Conservation (phyloP, 108 stramenopile genomes). For the Conticribra guillardii region DNA sequence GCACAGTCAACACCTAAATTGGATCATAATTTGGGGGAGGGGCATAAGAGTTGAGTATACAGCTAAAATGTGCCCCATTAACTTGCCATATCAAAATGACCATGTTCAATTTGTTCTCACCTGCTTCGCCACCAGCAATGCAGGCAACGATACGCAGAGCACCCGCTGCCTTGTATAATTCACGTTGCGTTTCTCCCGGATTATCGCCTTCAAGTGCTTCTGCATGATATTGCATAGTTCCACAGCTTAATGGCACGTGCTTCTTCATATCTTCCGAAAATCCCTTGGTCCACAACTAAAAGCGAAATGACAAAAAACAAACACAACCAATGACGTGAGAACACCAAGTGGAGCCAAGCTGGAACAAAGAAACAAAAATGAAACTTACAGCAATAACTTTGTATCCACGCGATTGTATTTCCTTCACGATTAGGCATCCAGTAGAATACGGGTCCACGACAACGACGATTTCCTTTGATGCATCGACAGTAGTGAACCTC, state of each 20-base stretch:
- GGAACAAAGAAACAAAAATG: neutral
- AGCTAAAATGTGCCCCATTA: too few relatives aligned
- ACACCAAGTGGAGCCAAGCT: neutral
- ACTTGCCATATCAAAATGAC: too few relatives aligned
- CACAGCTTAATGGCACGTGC: conserved; percentile 70
- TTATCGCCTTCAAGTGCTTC: conserved; percentile 64
- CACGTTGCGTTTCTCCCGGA: conserved; percentile 54
- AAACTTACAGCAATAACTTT: conserved; percentile 13
- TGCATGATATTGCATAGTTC: conserved; percentile 49
- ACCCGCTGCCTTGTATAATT: conserved; percentile 63
- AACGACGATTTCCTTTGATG: conserved; percentile 82
- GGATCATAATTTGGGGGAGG: too few relatives aligned
- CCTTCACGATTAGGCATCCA: conserved; percentile 79
- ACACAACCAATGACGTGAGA: neutral
- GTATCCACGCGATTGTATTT: conserved; percentile 77
- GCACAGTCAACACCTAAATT: conserved; percentile 87
- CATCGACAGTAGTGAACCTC: conserved; percentile 78
- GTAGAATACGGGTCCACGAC: conserved; percentile 94
- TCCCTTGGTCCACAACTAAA: conserved; percentile 64
- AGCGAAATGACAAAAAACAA: neutral
- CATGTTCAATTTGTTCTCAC: too few relatives aligned
- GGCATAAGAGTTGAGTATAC: too few relatives aligned
- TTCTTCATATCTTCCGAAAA: conserved; percentile 74
- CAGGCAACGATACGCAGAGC: conserved; percentile 74
- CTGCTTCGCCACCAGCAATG: conserved; percentile 84